Conservation (phyloP, 1,284 basidiomycete genomes). For the Phellopilus nigrolimitatus region DNA sequence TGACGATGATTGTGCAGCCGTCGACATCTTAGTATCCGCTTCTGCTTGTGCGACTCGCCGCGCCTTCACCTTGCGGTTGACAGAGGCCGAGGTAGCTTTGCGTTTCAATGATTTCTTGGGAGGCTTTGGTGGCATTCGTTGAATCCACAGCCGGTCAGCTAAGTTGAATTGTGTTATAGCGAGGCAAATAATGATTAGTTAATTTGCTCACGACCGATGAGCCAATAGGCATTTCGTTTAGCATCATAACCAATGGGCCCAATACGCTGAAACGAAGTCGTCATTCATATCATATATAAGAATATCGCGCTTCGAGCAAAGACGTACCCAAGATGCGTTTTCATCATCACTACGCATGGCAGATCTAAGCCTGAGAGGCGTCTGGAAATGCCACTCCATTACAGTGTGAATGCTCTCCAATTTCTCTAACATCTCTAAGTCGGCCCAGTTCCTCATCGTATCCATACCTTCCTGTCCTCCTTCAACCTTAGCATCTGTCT, state of each 20-base stretch:
- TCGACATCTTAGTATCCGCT: not conserved
- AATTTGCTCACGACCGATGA: conserved; percentile 65
- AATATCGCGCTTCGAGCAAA: too few species aligned
- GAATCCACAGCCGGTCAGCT: conserved; percentile 86
- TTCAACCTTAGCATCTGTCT: conserved; percentile 9
- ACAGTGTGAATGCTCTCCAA: conserved; percentile 73
- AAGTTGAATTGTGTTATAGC: conserved; percentile 14
- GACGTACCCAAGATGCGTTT: conserved; percentile 65
- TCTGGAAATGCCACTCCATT: conserved; percentile 80
- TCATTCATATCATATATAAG: too few species aligned
- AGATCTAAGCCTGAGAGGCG: conserved; percentile 55
- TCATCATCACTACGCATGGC: conserved; percentile 78
- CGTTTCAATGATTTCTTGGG: conserved; percentile 46
- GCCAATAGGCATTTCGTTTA: conserved; percentile 81
- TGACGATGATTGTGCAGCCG: not conserved
- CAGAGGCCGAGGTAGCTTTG: conserved; percentile 34
- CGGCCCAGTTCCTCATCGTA: conserved; percentile 55
- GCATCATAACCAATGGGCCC: conserved; percentile 86
- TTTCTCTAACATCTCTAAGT: conserved; percentile 65
- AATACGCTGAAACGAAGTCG: conserved; percentile 65
- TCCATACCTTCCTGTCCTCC: not conserved
- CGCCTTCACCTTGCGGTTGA: conserved; percentile 10
- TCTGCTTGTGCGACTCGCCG: not conserved
- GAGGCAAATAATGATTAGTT: not conserved
- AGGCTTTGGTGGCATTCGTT: conserved; percentile 58